A percentile compares a stretch with the other conserved stretches of the same genome.
phyloP scores from a whole-genome alignment of 306 rosid genomes.

The Acmispon strigosus region DNA sequence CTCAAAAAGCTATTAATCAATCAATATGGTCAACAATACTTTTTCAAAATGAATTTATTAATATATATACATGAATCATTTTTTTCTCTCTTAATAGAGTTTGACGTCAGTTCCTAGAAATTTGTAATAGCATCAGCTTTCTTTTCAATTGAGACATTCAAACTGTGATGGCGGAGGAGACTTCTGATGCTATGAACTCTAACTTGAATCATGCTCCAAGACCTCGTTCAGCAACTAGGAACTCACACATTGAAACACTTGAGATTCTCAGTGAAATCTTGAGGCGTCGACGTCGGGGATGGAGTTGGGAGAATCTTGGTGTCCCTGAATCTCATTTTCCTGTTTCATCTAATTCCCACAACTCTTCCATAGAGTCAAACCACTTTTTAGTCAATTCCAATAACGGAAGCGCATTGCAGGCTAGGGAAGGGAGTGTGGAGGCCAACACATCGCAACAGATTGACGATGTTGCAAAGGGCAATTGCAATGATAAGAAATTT shows the following conservation, averaged over 20 bases:
- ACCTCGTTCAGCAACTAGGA: conserved; percentile 31
- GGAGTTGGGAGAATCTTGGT: conserved; percentile 49
- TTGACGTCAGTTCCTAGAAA: background rate
- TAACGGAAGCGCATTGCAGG: conserved; percentile 44
- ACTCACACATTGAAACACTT: conserved; percentile 55
- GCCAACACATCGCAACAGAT: conserved; percentile 52
- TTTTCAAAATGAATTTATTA: too few relatives aligned
- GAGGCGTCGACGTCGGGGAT: conserved; percentile 22
- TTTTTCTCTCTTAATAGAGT: too few relatives aligned
- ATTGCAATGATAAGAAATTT: conserved; percentile 62
- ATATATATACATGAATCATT: too few relatives aligned
- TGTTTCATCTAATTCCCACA: conserved; percentile 35
- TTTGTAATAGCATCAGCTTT: conserved; percentile 8
- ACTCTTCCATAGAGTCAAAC: conserved; percentile 47
- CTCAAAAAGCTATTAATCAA: too few relatives aligned
- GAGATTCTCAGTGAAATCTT: conserved; percentile 14
- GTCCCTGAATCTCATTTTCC: conserved; percentile 23
- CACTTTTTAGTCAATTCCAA: conserved; percentile 57
- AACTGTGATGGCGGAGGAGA: conserved; percentile 73
- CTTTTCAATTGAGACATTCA: conserved; percentile 5
- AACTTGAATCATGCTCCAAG: conserved; percentile 46
- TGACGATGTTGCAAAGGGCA: conserved; percentile 56
- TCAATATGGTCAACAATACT: too few relatives aligned
- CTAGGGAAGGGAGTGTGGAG: conserved; percentile 83
- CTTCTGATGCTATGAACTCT: conserved; percentile 80